These are phyloP conservation scores for Termitomyces sp. DNA, from an alignment of 768 basidiomycete genomes.

Conservation along the genomic window DNA sequence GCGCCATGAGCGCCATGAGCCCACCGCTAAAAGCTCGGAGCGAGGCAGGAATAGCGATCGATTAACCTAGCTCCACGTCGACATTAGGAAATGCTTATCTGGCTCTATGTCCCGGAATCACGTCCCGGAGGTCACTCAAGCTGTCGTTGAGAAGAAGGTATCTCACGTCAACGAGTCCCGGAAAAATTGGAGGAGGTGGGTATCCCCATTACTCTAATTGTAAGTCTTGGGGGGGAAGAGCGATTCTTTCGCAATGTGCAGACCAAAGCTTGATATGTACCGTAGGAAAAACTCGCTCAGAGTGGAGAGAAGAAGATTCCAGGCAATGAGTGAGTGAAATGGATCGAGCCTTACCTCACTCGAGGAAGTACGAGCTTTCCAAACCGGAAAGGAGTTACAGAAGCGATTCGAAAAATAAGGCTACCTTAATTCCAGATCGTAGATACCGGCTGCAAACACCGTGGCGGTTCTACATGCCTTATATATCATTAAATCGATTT, in stretches of 20 bases:
- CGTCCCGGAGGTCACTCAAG: background rate
- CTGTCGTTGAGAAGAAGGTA: background rate
- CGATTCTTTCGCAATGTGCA: background rate
- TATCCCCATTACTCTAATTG: background rate
- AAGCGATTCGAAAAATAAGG: background rate
- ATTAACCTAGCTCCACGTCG: constrained; percentile 1
- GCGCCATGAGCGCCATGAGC: background rate
- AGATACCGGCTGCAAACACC: constrained; percentile 5
- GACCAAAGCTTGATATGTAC: background rate
- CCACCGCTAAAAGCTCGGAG: constrained; percentile 11
- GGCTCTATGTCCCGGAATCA: background rate
- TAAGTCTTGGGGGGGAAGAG: background rate
- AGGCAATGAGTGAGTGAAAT: background rate
- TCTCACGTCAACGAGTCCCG: constrained; percentile 5
- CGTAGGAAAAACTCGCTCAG: constrained; percentile 14
- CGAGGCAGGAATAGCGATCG: background rate
- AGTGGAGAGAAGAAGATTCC: background rate
- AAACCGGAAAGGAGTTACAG: constrained; percentile 6
- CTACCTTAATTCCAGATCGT: constrained; percentile 6
- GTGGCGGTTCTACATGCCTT: background rate
- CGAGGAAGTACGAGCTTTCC: constrained; percentile 5
- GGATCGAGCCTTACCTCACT: background rate
- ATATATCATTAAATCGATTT: background rate
- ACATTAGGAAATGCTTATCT: constrained; percentile 6
- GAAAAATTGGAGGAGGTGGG: background rate